Percentiles rank a stretch among this genome's conserved stretches.
Conservation (phyloP, 495 filamentous ascomycete genomes). For the Penicillium crystallinum region DNA sequence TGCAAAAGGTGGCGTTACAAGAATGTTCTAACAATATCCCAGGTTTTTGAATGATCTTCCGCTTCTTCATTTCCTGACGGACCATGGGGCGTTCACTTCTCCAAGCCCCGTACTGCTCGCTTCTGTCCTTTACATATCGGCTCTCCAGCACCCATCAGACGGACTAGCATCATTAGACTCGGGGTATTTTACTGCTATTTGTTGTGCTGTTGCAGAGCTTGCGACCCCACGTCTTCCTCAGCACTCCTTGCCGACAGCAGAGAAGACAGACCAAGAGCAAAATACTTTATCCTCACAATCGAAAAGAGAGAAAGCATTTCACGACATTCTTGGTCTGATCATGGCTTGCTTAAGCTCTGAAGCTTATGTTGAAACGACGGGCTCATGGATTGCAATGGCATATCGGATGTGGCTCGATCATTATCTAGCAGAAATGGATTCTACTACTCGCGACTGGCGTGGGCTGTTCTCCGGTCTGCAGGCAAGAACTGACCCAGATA, state of each 20-base stretch:
- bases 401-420: constrained; percentile 35
- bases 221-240: constrained; percentile 12
- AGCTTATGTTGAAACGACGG: constrained; percentile 32
- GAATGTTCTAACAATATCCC: not conserved
- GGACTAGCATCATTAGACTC: constrained; percentile 23
- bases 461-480: constrained; percentile 37
- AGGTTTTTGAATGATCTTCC: constrained; percentile 37
- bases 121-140: constrained; percentile 38
- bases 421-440: constrained; percentile 20
- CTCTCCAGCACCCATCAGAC: constrained; percentile 26
- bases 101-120: constrained; percentile 36
- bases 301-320: constrained; percentile 17
- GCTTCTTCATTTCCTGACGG: constrained; percentile 36
- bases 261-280: not conserved
- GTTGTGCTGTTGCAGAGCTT: constrained; percentile 32
- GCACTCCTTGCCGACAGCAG: not conserved
- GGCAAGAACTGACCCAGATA: constrained; percentile 6
- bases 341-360: constrained; percentile 39
- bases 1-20: not conserved
- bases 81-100: constrained; percentile 26
- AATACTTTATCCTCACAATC: not conserved
- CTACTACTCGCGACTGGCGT: constrained; percentile 27
- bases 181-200: constrained; percentile 32
- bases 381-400: constrained; percentile 37
- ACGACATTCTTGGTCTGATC: constrained; percentile 38